Evolutionary conservation across 176 grass and related monocot genomes (phyloP).

Genomic region (Aegilops bicornis): DNA sequence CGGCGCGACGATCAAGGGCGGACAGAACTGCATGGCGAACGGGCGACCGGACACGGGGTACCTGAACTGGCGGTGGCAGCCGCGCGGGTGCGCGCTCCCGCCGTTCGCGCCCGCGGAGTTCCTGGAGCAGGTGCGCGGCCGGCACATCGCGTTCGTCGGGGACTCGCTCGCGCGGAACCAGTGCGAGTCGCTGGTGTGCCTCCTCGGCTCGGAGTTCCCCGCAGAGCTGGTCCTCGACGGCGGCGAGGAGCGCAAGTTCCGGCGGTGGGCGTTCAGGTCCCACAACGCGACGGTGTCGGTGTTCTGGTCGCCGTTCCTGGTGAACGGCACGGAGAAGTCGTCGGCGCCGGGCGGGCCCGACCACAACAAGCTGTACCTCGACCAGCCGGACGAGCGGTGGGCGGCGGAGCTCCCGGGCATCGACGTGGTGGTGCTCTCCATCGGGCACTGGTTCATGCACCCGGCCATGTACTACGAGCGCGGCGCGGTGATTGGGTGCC

Average conservation of each 20-base stretch:
- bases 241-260: conserved; percentile 42
- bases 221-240: conserved; percentile 38
- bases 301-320: conserved; percentile 54
- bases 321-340: conserved; percentile 65
- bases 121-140: conserved; percentile 13
- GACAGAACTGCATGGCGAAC: conserved; percentile 68
- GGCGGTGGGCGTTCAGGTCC: conserved; percentile 28
- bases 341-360: background rate
- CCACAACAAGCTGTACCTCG: conserved; percentile 68
- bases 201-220: conserved; percentile 38
- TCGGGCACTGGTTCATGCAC: conserved; percentile 90
- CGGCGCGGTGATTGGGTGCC: conserved; percentile 64
- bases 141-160: conserved; percentile 38
- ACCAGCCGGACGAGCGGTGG: conserved; percentile 66
- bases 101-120: conserved; percentile 41
- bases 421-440: conserved; percentile 66
- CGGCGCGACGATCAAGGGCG: conserved; percentile 55
- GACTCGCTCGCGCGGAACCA: conserved; percentile 48
- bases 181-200: conserved; percentile 37
- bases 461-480: conserved; percentile 71
- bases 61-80: conserved; percentile 66
- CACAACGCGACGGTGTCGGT: conserved; percentile 31
- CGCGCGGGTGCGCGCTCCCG: conserved; percentile 46
- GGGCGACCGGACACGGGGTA: conserved; percentile 59
- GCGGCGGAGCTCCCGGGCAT: conserved; percentile 40